Percentiles rank a stretch among this genome's conserved stretches.
These are phyloP conservation scores for Tolypocladium endophyticum DNA, from an alignment of 2,329 filamentous ascomycete species.

Conservation along the genomic window DNA sequence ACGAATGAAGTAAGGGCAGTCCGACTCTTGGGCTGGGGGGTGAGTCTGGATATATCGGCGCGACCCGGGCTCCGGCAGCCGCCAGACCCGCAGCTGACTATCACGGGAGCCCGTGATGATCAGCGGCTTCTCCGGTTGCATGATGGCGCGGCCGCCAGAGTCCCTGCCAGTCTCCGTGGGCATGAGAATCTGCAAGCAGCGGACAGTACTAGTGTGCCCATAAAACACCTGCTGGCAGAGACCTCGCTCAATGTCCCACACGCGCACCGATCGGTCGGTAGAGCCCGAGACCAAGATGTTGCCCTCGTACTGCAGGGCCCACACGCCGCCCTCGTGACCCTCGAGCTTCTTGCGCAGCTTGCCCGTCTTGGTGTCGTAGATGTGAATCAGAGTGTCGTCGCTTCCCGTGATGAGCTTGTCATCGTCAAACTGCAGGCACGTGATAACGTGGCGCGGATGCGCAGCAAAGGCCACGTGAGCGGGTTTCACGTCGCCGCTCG, in stretches of 20 bases:
- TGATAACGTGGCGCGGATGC: slow-evolving; percentile 92
- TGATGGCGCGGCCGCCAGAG: slow-evolving; percentile 61
- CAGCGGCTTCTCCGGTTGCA: slow-evolving; percentile 88
- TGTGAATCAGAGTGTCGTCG: slow-evolving; percentile 94
- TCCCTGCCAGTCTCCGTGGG: slow-evolving; percentile 67
- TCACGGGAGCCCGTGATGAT: slow-evolving; percentile 97
- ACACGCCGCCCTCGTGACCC: slow-evolving; percentile 93
- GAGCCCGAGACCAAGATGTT: slow-evolving; percentile 93
- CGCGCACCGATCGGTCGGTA: slow-evolving; percentile 94
- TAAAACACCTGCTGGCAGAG: slow-evolving; percentile 93
- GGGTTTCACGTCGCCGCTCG: slow-evolving; percentile 72
- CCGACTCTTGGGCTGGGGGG: slow-evolving; percentile 60
- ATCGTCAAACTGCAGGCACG: slow-evolving; percentile 92
- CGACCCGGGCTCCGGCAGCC: slow-evolving; percentile 71
- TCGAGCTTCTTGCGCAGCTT: slow-evolving; percentile 72
- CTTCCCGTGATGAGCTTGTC: slow-evolving; percentile 98
- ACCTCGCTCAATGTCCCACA: slow-evolving; percentile 95
- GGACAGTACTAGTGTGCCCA: slow-evolving; percentile 93
- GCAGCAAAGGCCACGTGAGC: slow-evolving; percentile 93
- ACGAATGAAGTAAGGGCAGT: slow-evolving; percentile 92
- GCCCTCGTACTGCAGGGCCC: slow-evolving; percentile 93
- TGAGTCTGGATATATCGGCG: slow-evolving; percentile 69
- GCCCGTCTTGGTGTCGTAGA: slow-evolving; percentile 95
- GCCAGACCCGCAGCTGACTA: slow-evolving; percentile 90
- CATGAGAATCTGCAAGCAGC: slow-evolving; percentile 89